Conservation (phyloP, 75 land plant species). For the Picea sitchensis region DNA sequence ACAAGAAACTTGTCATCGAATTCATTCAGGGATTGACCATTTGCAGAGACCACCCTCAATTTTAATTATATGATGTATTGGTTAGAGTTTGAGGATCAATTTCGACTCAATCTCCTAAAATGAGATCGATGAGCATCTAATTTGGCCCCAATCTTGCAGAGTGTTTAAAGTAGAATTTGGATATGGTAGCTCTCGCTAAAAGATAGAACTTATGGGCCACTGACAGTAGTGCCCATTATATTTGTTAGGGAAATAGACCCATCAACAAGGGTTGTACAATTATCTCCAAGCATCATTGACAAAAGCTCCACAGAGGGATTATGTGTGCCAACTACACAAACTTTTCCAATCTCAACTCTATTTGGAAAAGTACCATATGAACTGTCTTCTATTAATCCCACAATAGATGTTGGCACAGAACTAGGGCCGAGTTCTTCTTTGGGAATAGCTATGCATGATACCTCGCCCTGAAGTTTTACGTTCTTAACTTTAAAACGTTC, state of each 20-base stretch:
- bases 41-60: no score
- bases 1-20: no score
- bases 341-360: conserved; percentile 39
- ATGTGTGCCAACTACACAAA: conserved; percentile 88
- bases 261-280: conserved; percentile 56
- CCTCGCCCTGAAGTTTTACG: conserved; percentile 55
- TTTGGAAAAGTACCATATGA: conserved; percentile 17
- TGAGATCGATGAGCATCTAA: no score
- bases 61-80: no score
- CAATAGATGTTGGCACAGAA: conserved; percentile 25
- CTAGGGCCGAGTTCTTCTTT: conserved; percentile 28
- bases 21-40: no score
- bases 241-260: conserved; percentile 60
- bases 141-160: no score
- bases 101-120: no score
- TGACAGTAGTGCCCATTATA: conserved; percentile 53
- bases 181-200: background rate
- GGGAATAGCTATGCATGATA: conserved; percentile 90
- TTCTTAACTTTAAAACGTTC: conserved; percentile 62
- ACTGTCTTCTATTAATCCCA: conserved; percentile 23
- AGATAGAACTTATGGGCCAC: conserved; percentile 52
- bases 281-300: conserved; percentile 51
- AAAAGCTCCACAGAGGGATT: conserved; percentile 92
- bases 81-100: no score
- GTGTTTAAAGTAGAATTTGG: background rate